Conservation (phyloP, 371 early-diverging fungal genomes). For the Mortierella sp. region DNA sequence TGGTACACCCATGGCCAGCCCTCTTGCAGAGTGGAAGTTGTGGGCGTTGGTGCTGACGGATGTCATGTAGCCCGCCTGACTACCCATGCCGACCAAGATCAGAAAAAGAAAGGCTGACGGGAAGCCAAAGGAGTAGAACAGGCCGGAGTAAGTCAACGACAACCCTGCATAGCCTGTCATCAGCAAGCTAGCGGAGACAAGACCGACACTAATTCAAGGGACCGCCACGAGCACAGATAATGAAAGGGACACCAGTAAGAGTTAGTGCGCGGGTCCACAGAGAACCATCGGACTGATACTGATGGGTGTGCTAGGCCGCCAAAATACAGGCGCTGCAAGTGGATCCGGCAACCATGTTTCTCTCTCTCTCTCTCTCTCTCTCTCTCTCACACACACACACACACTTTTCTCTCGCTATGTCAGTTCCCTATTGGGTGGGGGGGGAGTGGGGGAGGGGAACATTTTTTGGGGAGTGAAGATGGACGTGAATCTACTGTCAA, state of each 20-base stretch:
- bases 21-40: constrained; percentile 68
- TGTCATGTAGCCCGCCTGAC: constrained; percentile 70
- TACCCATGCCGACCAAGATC: constrained; percentile 71
- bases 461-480: too few species aligned
- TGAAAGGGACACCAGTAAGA: constrained; percentile 8
- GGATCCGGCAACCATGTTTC: too few species aligned
- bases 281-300: too few species aligned
- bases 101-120: constrained; percentile 60
- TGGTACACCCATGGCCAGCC: constrained; percentile 73
- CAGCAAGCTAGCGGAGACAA: constrained; percentile 55
- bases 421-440: too few species aligned
- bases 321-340: too few species aligned
- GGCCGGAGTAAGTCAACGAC: constrained; percentile 41
- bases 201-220: constrained; percentile 33
- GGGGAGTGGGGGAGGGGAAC: too few species aligned
- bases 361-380: too few species aligned
- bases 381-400: too few species aligned
- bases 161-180: constrained; percentile 55
- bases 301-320: too few species aligned
- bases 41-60: constrained; percentile 68
- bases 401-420: too few species aligned
- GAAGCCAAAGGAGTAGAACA: constrained; percentile 52
- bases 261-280: too few species aligned
- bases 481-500: too few species aligned
- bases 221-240: not conserved